Evolutionary conservation across 2,329 filamentous ascomycete species (phyloP), one percentile per base, ranked within the genome.

Genomic region (Tolypocladium amazonense): DNA sequence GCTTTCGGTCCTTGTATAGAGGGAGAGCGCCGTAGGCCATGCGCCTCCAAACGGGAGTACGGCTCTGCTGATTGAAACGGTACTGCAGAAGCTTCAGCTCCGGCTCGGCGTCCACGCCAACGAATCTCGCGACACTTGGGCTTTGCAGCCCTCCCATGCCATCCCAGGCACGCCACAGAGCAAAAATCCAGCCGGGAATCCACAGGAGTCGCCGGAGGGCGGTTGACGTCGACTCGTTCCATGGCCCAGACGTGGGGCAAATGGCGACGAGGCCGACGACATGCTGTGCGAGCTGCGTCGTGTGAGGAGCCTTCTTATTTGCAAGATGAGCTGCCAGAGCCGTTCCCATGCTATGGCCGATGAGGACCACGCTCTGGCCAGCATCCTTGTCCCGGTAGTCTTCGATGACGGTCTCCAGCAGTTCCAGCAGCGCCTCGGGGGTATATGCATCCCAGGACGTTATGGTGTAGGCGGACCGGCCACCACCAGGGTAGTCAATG

Each of bases 301-400:
- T 76, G 61, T 85, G 76, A 1, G 80, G 73, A 25, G 65, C 50
- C 18, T 65, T 66, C 2, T 62, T 69, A 65, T 72, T 77, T 12
- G 90, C 87, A 57, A 97, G 77, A 20, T 88, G 76, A 33, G 89
- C 87, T 7, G 88, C 85, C 25, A 97, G 77, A 3, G 89, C 89
- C 61, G 89, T 92, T 8, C 94, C 94, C 84, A 97, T 88, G 70
- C 91, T 96, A 69, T 99, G 94, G 1, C 88, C 91, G 61, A 97
- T 84, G 37, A 97, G 73, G 25, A 97, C 81, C 18, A 96, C 82
- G 4, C 85, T 83, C 71, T 96, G 92, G 1, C 77, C 78, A 23
- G 79, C 76, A 41, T 83, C 78, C 52, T 80, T 81, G 64, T 89
- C 85, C 47, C 88, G 84, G 68, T 93, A 84, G 54, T 86, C 81